Evolutionary conservation across 129 eudicot genomes (phyloP), one percentile per base, ranked within the genome.

Genomic region (Mikania micrantha): DNA sequence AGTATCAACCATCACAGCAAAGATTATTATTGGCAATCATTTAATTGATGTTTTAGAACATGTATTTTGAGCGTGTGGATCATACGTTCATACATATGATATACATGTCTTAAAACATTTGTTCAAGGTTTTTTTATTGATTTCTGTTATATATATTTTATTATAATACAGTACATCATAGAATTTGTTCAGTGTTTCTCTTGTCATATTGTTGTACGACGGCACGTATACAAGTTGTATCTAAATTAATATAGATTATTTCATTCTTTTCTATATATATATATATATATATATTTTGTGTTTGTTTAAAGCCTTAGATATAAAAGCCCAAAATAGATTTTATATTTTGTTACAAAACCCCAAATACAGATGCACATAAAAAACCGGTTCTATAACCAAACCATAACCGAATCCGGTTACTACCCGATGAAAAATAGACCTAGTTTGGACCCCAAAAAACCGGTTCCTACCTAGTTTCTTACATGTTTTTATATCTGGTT

Each of bases 151-250:
- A 54, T 54, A 70, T 29, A 31, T 2, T 19, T 17, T 34, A 32
- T 5, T 64, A 32, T 39, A 25, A 52, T 53, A 34, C 49, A 4
- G 66, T 73, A 63, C 36, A 71, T 22, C 29, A 58, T 11, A 25
- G 32, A 41, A 40, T 28, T 60, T 59, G 38, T 15, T 60, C 47
- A 29, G 7, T 45, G 69, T 56, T 40, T 48, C 16, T 48, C 32
- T 52, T 60, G 11, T 57, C 71, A 49, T 29, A 58, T 48, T 73
- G 52, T 63, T 67, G 63, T 68, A 67, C 15, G 45, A 67, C 44
- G 40, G 15, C 25, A 65, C 47, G 71, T 66, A 66, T 66, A 66
- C 36, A 47, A 47, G 60, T 48, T 47, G 41, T 44, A 44, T 41
- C 41, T 3, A 42, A 65, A 17, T 45, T 29, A 9, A 65, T 44